Conservation (phyloP, 495 filamentous ascomycete species). For the Mycothermus thermophilus region DNA sequence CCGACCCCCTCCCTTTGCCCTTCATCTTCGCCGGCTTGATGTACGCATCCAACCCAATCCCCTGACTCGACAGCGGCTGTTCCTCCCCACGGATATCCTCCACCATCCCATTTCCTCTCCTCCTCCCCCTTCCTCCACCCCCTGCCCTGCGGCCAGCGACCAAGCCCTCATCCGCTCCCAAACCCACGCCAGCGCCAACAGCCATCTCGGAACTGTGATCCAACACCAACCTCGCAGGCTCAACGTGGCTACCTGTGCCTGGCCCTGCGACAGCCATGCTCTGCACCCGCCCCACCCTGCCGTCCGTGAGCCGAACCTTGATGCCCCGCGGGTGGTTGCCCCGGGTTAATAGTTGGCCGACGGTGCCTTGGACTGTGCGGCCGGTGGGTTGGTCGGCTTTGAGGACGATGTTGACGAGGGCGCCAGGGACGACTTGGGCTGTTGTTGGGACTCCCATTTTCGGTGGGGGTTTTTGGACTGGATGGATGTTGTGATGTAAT, state of each 20-base stretch:
- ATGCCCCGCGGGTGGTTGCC: conserved; percentile 63
- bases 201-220: neutral
- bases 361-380: conserved; percentile 45
- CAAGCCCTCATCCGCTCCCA: neutral
- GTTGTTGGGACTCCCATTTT: conserved; percentile 42
- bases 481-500: too few species aligned
- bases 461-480: too few species aligned
- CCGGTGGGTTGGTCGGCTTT: conserved; percentile 61
- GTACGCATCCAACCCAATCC: conserved; percentile 30
- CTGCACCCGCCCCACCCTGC: conserved; percentile 56
- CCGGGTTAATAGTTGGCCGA: conserved; percentile 48
- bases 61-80: conserved; percentile 7
- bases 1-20: conserved; percentile 12
- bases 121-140: conserved; percentile 1
- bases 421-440: conserved; percentile 39
- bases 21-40: conserved; percentile 30
- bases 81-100: too few species aligned
- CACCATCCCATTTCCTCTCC: too few species aligned
- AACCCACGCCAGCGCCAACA: neutral
- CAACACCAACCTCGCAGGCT: too few species aligned
- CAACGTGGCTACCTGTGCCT: too few species aligned
- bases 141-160: conserved; percentile 1
- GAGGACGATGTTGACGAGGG: conserved; percentile 51
- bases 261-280: conserved; percentile 27
- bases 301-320: conserved; percentile 57